A percentile compares a stretch with the other conserved stretches of the same genome.
Conservation (phyloP, 352 stramenopile genomes). For the Pythium brassicae region DNA sequence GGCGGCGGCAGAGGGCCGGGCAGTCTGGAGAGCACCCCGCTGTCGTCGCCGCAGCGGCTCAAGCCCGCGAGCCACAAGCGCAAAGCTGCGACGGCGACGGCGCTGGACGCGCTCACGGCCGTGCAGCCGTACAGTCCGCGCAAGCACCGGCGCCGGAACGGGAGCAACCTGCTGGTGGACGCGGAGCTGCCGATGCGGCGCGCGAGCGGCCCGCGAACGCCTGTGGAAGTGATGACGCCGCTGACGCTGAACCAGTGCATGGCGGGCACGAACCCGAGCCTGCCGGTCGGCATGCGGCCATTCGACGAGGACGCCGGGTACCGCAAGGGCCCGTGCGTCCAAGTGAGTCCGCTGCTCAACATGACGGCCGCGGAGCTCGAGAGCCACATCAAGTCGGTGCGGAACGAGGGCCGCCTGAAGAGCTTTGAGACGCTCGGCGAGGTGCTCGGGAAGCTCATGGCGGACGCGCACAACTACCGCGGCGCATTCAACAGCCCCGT, state of each 20-base stretch:
- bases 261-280: slow-evolving; percentile 46
- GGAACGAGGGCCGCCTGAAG: slow-evolving; percentile 49
- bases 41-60: not conserved
- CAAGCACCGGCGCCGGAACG: slow-evolving; percentile 33
- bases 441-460: slow-evolving; percentile 73
- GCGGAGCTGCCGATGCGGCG: slow-evolving; percentile 8
- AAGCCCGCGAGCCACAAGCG: slow-evolving; percentile 10
- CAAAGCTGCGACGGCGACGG: slow-evolving; percentile 4
- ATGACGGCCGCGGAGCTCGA: slow-evolving; percentile 59
- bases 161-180: slow-evolving; percentile 16
- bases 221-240: slow-evolving; percentile 9
- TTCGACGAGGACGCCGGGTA: slow-evolving; percentile 5
- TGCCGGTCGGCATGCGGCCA: slow-evolving; percentile 36
- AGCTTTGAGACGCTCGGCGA: slow-evolving; percentile 63
- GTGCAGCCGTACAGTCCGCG: slow-evolving; percentile 24
- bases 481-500: slow-evolving; percentile 76
- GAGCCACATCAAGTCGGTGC: slow-evolving; percentile 65
- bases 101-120: slow-evolving; percentile 6
- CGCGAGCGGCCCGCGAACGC: not conserved
- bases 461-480: slow-evolving; percentile 59
- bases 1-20: not conserved
- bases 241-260: slow-evolving; percentile 18
- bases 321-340: slow-evolving; percentile 7
- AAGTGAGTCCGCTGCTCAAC: slow-evolving; percentile 49
- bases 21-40: not conserved